phyloP scores from a whole-genome alignment of 441 rosid species.

The Aleurites moluccanus region DNA sequence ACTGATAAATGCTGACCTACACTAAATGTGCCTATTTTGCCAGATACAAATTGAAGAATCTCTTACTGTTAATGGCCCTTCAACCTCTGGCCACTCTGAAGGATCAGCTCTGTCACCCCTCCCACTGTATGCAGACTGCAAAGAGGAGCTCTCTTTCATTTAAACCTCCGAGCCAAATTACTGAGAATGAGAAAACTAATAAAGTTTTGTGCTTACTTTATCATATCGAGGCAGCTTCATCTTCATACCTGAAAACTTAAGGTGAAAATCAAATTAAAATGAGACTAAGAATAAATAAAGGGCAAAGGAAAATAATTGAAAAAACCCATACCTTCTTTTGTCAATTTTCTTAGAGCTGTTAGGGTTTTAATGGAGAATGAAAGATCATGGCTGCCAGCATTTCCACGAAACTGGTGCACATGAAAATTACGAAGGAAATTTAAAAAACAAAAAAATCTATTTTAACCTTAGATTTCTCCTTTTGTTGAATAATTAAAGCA shows the following conservation, averaged over 20 bases:
- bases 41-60: constrained; percentile 17
- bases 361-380: constrained; percentile 71
- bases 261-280: constrained; percentile 19
- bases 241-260: constrained; percentile 62
- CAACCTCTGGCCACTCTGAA: constrained; percentile 81
- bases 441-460: neutral
- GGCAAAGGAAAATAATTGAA: constrained; percentile 8
- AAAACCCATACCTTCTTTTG: constrained; percentile 60
- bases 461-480: neutral
- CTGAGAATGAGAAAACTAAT: constrained; percentile 7
- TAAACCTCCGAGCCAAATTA: constrained; percentile 13
- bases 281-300: constrained; percentile 5
- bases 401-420: constrained; percentile 71
- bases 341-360: constrained; percentile 51
- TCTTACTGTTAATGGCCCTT: constrained; percentile 83
- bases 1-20: neutral
- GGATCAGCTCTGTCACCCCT: constrained; percentile 91
- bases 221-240: constrained; percentile 93
- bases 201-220: constrained; percentile 49
- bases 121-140: constrained; percentile 88
- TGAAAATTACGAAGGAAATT: neutral
- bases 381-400: constrained; percentile 99
- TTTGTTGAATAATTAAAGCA: constrained; percentile 3
- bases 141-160: constrained; percentile 17
- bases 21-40: neutral